These are phyloP conservation scores for Podospora comata DNA, from an alignment of 495 filamentous ascomycete species.

Conservation along the genomic window DNA sequence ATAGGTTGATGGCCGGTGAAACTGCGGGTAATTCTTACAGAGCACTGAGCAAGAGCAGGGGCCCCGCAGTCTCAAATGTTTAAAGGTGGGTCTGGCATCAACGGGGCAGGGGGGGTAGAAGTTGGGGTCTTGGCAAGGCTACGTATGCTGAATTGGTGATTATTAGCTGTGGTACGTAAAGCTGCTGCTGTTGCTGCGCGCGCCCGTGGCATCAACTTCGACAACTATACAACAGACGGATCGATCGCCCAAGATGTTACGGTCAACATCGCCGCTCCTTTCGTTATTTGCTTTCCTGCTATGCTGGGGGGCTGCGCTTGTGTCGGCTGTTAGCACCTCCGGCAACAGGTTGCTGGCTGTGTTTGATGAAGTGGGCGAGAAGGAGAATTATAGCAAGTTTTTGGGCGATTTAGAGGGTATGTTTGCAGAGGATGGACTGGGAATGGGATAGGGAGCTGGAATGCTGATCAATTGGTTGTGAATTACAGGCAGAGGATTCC, in stretches of 20 bases:
- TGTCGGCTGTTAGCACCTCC: conserved; percentile 72
- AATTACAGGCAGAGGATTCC: conserved; percentile 71
- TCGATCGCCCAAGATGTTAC: conserved; percentile 53
- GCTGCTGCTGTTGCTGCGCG: neutral
- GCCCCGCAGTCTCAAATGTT: neutral
- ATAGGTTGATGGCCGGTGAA: conserved; percentile 17
- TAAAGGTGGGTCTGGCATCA: conserved; percentile 10
- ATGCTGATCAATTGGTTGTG: conserved; percentile 25
- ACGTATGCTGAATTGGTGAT: conserved; percentile 34
- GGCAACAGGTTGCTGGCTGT: conserved; percentile 83
- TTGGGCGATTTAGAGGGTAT: conserved; percentile 77
- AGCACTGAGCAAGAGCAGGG: conserved; percentile 11
- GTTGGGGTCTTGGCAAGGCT: conserved; percentile 37
- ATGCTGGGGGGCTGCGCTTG: conserved; percentile 53
- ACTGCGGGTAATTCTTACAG: conserved; percentile 22
- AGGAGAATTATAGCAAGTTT: conserved; percentile 76
- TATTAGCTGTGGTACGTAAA: neutral
- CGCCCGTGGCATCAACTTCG: conserved; percentile 16
- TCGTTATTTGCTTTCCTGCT: conserved; percentile 60
- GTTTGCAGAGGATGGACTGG: conserved; percentile 10
- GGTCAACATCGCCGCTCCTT: conserved; percentile 54
- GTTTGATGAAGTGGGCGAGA: conserved; percentile 76
- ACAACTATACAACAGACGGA: conserved; percentile 20
- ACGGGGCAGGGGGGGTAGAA: conserved; percentile 4
- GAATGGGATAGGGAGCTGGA: neutral